Evolutionary conservation across 352 stramenopile species (phyloP), one percentile per base, ranked within the genome.

Genomic region (Peronospora belbahrii): DNA sequence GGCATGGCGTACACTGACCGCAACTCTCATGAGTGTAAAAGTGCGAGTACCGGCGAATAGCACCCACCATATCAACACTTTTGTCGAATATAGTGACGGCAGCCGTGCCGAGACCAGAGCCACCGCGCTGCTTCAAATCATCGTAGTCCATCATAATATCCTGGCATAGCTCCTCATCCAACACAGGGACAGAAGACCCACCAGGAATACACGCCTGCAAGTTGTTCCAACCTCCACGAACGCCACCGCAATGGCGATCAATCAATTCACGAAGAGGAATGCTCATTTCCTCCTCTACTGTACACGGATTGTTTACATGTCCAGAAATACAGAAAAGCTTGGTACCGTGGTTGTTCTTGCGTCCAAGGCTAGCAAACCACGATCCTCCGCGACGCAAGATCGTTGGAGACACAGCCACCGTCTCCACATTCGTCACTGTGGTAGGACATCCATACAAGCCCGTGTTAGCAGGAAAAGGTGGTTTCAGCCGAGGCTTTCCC

Each of bases 1-100:
- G 91, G 80, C 96, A 99, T 32, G 97, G 96, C 31, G 96, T 99
- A 77, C 97, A 99, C 78, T 99, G 96, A 28, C 97, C 97, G 69
- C 97, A 99, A 52, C 93, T 98, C 73, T 99, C 97, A 75, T 99
- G 96, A 65, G 95, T 97, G 91, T 99, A 99, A 61, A 99, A 99
- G 76, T 99, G 96, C 24, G 95, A 95, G 24, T 99, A 83, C 37
- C 96, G 90, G 37, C 96, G 95, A 65, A 99, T 99, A 19, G 95
- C 96, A 38, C 81, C 95, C 19, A 99, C 95, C 95, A 99, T 98
- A 64, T 99, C 97, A 4, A 98, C 95, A 48, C 88, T 96, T 74
- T 99, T 97, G 77, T 99, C 96, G 68, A 99, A 98, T 66, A 99
- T 98, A 22, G 96, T 99, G 3, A 99, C 95, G 9, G 96, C 97